Evolutionary conservation across 2,329 filamentous ascomycete genomes (phyloP).

Genomic region (Claviceps arundinis): DNA sequence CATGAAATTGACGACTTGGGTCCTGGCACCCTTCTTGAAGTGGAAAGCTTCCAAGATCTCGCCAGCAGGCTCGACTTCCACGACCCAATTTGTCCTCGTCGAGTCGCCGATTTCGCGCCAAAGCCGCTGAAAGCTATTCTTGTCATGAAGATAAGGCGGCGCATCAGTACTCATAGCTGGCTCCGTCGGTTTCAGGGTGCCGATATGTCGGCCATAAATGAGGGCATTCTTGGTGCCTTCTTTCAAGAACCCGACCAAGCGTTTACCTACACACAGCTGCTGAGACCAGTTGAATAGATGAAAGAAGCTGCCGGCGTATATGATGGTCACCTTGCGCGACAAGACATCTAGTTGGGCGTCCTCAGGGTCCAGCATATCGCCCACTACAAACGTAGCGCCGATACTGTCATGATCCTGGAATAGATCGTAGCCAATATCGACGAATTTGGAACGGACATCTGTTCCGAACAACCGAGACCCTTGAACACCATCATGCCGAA

Average conservation of each 20-base stretch:
- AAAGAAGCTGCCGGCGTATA: constrained; percentile 37
- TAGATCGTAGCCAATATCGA: constrained; percentile 48
- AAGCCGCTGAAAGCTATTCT: constrained; percentile 34
- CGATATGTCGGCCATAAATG: constrained; percentile 39
- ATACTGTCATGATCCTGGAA: constrained; percentile 44
- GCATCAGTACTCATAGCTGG: constrained; percentile 11
- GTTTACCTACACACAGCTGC: constrained; percentile 30
- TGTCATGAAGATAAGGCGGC: constrained; percentile 32
- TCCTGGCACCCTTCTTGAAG: constrained; percentile 11
- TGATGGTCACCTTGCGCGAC: constrained; percentile 29
- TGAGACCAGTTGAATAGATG: constrained; percentile 35
- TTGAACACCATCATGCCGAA: constrained; percentile 35
- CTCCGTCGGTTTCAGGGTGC: constrained; percentile 19
- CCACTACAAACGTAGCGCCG: constrained; percentile 33
- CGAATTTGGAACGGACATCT: constrained; percentile 35
- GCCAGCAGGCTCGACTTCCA: constrained; percentile 24
- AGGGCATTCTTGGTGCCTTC: constrained; percentile 29
- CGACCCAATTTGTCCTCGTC: constrained; percentile 36
- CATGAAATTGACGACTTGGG: constrained; percentile 19
- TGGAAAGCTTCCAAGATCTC: constrained; percentile 13
- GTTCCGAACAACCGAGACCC: constrained; percentile 34
- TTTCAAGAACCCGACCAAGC: constrained; percentile 32
- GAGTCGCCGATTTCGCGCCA: constrained; percentile 39
- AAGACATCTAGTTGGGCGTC: constrained; percentile 22
- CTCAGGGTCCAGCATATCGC: constrained; percentile 33